These are phyloP conservation scores for Polyporus arcularius DNA, from an alignment of 768 basidiomycete species.

Conservation along the genomic window DNA sequence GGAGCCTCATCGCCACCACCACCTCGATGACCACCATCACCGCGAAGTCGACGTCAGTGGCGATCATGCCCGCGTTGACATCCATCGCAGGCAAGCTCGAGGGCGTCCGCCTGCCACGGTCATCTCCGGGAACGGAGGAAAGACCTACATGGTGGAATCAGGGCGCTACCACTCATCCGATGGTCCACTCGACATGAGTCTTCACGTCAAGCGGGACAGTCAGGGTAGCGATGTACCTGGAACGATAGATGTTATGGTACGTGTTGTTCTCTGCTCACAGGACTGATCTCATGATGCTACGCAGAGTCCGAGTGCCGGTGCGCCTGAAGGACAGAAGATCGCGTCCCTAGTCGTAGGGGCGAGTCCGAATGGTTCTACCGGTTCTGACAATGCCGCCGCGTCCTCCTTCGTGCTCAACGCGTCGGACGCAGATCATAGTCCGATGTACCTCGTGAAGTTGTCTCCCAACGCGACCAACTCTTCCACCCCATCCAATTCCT, in stretches of 20 bases:
- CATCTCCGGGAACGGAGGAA: slow-evolving; percentile 3
- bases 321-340: slow-evolving; percentile 32
- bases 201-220: slow-evolving; percentile 10
- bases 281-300: background rate
- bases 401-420: slow-evolving; percentile 34
- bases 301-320: slow-evolving; percentile 36
- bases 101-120: background rate
- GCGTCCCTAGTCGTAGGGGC: slow-evolving; percentile 42
- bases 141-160: background rate
- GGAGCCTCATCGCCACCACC: slow-evolving; percentile 14
- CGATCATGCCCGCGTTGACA: slow-evolving; percentile 15
- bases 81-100: background rate
- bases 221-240: slow-evolving; percentile 37
- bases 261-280: slow-evolving; percentile 20
- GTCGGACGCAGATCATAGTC: slow-evolving; percentile 29
- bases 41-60: slow-evolving; percentile 23
- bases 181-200: background rate
- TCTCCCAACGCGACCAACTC: background rate
- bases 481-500: slow-evolving; percentile 3
- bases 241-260: slow-evolving; percentile 50
- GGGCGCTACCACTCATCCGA: background rate
- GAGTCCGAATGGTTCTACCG: background rate
- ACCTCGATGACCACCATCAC: slow-evolving; percentile 12
- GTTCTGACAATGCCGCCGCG: background rate
- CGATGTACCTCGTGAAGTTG: slow-evolving; percentile 29